Base-by-base conservation (phyloP, 257 asterid species). In the Nicotiana sylvestris region DNA sequence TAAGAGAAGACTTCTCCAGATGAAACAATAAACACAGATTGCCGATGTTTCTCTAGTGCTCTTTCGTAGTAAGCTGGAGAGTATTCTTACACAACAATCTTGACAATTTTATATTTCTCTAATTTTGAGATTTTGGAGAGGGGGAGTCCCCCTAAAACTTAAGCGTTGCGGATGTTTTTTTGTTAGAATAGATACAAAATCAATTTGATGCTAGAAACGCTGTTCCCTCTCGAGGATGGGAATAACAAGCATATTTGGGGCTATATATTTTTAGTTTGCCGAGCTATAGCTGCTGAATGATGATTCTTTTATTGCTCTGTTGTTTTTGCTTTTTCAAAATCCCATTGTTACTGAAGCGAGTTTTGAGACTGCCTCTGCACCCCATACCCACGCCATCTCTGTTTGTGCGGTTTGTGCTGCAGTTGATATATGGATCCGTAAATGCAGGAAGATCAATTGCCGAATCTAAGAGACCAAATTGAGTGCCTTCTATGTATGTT, bases 21-120 rank as follows among this genome's bases (percentile, higher is more conserved):
- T 35, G 85, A 82, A 78, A 82, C 67, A 88, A 92, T 90, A 88
- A 89, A 82, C 78, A 66, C 82, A 85, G 87, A 77, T 58, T 79
- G 88, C 82, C 39, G 61, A 80, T 81, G 86, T 84, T 72, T 16
- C 80, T 49, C 16, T 27, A 51, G 80, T 74, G 62, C 43, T 51
- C 43, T 13, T 74, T 49, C 62, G 29, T 16, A 76, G 64, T 76
- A 76, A 74, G 85, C 66, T 87, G 83, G 84, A 84, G 83, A 83
- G 87, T 70, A 51, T 76, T 15, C 62, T 55, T 68, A 27, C 30
- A 51, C 51, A 57, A 49, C 77, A 33, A 58, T 69, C 68, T 74
- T 58, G 51, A 57, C 69, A 12, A 82, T 53, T 68, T 43, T 82
- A 76, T 76, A 29, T 76, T 76, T 51, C 80, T 76, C 80, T 56